Evolutionary conservation across 306 rosid species (phyloP).

Genomic region (Castanea mollissima): DNA sequence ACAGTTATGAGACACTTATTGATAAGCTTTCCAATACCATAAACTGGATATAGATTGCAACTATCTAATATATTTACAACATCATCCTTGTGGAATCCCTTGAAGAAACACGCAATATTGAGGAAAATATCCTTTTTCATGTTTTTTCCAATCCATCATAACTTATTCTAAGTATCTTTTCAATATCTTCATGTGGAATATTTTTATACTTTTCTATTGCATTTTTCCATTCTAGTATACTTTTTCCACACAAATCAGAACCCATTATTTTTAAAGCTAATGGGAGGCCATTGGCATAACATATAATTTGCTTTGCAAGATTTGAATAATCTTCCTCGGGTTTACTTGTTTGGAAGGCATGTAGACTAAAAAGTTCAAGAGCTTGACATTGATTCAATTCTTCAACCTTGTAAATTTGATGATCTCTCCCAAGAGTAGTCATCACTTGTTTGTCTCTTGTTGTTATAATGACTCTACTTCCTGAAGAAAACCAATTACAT

Average conservation of each 20-base stretch:
- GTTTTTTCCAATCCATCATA: conserved; percentile 17
- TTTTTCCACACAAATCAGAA: too few relatives aligned
- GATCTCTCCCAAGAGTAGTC: not conserved
- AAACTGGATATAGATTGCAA: conserved; percentile 9
- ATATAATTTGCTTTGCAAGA: not conserved
- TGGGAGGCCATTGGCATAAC: not conserved
- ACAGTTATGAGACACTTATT: conserved; percentile 17
- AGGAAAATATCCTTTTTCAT: conserved; percentile 20
- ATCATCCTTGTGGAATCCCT: conserved; percentile 2
- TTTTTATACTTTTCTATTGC: conserved; percentile 10
- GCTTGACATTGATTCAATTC: not conserved
- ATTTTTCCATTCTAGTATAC: not conserved
- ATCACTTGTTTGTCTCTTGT: not conserved
- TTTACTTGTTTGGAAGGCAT: not conserved
- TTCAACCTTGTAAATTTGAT: not conserved
- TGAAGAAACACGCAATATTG: conserved; percentile 15
- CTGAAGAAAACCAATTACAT: conserved; percentile 13
- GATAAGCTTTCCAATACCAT: conserved; percentile 2
- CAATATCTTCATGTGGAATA: conserved; percentile 13
- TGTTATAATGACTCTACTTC: conserved; percentile 22
- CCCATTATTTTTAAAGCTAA: too few relatives aligned
- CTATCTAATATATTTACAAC: not conserved
- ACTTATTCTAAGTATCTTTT: not conserved
- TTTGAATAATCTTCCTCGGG: not conserved
- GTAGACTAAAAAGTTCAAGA: too few relatives aligned